Base-by-base conservation (phyloP, 805 yeast genomes). In the Pichia phayaonensis region DNA sequence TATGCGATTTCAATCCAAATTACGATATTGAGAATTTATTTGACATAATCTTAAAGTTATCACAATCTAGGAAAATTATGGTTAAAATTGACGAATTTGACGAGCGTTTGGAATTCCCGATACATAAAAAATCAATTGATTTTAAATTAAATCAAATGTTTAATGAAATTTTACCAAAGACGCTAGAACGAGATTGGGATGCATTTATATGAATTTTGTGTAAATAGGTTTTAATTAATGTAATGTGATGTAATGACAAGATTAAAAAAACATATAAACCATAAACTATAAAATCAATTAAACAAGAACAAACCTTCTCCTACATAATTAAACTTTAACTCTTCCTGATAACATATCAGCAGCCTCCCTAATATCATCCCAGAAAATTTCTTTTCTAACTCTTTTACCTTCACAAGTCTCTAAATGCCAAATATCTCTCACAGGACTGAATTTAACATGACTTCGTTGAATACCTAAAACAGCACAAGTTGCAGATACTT, bases 291-390 rank as follows among this genome's bases (percentile, higher is more conserved):
- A 13, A 13, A 29, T 29, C 12, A 29, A 29, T 13, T 15, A 29
- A 29, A 12, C 13, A 13, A 29, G 3, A 12, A 29, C 12, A 29
- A 34, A n/a, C n/a, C n/a, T n/a, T n/a, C n/a, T n/a, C n/a, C n/a
- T n/a, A n/a, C n/a, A n/a, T n/a, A n/a, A n/a, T n/a, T 34, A 34
- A n/a, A 56, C 48, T 27, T 56, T 62, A 15, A 64, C 75, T 68
- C 95, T 80, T 40, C 92, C 94, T 40, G 85, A 95, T 65, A 92
- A 73, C 69, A 82, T 83, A 71, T 90, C 96, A 51, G 92, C 86
- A 63, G 87, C 79, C 46, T 83, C 84, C 62, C 95, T 77, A 47
- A 83, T 72, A 29, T 74, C 74, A 45, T 75, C 73, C 99, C 99
- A 94, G 69, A 86, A 89, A 46, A 90, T 83, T 51, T 74, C 71